These are phyloP conservation scores for Hypoxylon subgilvum DNA, from an alignment of 495 filamentous ascomycete genomes.

Conservation along the genomic window DNA sequence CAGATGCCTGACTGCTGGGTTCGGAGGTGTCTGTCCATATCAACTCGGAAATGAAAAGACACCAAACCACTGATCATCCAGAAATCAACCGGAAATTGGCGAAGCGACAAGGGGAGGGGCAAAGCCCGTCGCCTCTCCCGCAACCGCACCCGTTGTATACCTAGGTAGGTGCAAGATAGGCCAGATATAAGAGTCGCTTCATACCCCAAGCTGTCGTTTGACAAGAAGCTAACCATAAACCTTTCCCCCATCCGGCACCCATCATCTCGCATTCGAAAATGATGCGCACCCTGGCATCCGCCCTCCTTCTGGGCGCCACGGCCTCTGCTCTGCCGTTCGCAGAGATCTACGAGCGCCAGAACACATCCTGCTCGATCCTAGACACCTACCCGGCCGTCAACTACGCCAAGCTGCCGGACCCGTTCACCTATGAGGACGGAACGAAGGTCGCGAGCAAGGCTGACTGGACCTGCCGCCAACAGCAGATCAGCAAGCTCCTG, in stretches of 20 bases:
- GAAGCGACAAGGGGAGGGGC: neutral
- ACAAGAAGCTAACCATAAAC: conserved; percentile 15
- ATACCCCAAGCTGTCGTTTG: conserved; percentile 13
- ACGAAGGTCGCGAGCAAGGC: conserved; percentile 52
- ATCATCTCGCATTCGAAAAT: conserved; percentile 32
- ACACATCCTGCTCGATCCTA: conserved; percentile 39
- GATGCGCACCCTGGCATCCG: conserved; percentile 49
- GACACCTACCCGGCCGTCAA: conserved; percentile 38
- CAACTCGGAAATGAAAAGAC: conserved; percentile 12
- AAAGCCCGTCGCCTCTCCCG: neutral
- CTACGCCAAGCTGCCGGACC: conserved; percentile 57
- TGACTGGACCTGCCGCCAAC: conserved; percentile 57
- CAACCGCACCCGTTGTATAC: neutral
- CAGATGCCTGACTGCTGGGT: neutral
- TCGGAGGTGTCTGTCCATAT: conserved; percentile 6
- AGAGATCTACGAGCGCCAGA: conserved; percentile 54
- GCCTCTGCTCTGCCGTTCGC: conserved; percentile 48
- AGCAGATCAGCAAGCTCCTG: conserved; percentile 58
- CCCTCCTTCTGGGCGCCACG: conserved; percentile 50
- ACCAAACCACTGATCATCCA: conserved; percentile 10
- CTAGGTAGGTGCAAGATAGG: conserved; percentile 15
- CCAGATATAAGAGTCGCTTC: conserved; percentile 21
- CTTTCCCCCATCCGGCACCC: conserved; percentile 5
- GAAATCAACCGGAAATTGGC: conserved; percentile 30
- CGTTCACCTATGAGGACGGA: conserved; percentile 56